phyloP scores from a whole-genome alignment of 805 yeast genomes.

The Maudiozyma pseudohumilis region DNA sequence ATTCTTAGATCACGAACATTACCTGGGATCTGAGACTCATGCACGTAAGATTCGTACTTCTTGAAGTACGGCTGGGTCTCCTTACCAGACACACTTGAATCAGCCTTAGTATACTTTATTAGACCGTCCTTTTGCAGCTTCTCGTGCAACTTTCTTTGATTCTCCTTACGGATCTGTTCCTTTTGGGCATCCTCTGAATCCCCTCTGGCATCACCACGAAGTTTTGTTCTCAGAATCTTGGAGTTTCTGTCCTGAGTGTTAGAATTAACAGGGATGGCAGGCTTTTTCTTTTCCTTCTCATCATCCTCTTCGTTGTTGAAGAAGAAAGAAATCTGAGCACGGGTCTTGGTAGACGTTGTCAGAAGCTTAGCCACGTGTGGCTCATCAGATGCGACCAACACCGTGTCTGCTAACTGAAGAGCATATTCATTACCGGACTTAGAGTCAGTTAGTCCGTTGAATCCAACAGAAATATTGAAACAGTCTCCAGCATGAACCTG shows the following conservation, averaged over 20 bases:
- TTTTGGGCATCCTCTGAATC: slow-evolving; percentile 64
- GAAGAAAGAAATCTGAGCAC: slow-evolving; percentile 72
- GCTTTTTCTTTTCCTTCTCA: slow-evolving; percentile 34
- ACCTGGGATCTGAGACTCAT: slow-evolving; percentile 86
- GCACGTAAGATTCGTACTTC: slow-evolving; percentile 85
- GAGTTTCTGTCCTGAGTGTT: slow-evolving; percentile 35
- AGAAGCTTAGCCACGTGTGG: slow-evolving; percentile 47
- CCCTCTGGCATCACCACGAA: slow-evolving; percentile 60
- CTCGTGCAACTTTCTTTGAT: slow-evolving; percentile 75
- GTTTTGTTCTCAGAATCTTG: slow-evolving; percentile 65
- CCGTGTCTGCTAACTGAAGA: slow-evolving; percentile 70
- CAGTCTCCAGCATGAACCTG: slow-evolving; percentile 61
- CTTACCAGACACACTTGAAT: slow-evolving; percentile 47
- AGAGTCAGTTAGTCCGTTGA: slow-evolving; percentile 47
- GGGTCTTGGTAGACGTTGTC: slow-evolving; percentile 63
- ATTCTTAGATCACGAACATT: slow-evolving; percentile 75
- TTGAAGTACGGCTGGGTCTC: slow-evolving; percentile 55
- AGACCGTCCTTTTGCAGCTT: slow-evolving; percentile 81
- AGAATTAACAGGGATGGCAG: slow-evolving; percentile 21
- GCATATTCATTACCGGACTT: slow-evolving; percentile 53
- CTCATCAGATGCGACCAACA: slow-evolving; percentile 46
- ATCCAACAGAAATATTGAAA: slow-evolving; percentile 68
- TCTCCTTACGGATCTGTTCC: slow-evolving; percentile 70
- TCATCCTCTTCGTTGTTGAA: slow-evolving; percentile 60
- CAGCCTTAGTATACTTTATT: slow-evolving; percentile 70